Percentiles rank a stretch among this genome's conserved stretches.
Evolutionary conservation across 2,329 filamentous ascomycete species (phyloP).

Genomic region (Aureobasidium sp.): DNA sequence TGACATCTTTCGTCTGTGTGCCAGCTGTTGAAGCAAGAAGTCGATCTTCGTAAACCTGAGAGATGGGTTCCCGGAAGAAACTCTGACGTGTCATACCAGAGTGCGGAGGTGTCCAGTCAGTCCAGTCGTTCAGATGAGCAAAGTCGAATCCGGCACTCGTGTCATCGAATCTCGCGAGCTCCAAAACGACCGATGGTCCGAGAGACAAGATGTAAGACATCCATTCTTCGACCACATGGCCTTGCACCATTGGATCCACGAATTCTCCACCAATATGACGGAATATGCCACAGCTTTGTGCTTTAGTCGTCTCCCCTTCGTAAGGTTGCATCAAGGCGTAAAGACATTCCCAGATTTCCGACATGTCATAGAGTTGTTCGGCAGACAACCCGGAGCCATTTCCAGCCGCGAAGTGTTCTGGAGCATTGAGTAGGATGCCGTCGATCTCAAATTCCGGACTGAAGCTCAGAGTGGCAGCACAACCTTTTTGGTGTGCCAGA

Average conservation of each 20-base stretch:
- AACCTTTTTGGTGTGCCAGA: conserved; percentile 40
- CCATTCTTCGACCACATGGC: conserved; percentile 52
- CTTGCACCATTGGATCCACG: conserved; percentile 44
- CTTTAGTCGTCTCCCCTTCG: conserved; percentile 45
- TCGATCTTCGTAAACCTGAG: conserved; percentile 49
- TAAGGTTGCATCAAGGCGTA: conserved; percentile 47
- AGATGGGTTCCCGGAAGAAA: conserved; percentile 53
- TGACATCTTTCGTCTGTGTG: conserved; percentile 6
- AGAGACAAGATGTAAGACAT: conserved; percentile 50
- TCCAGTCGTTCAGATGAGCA: conserved; percentile 47
- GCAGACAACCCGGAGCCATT: conserved; percentile 47
- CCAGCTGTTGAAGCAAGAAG: conserved; percentile 23
- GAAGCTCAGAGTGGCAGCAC: conserved; percentile 38
- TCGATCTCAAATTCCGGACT: conserved; percentile 41
- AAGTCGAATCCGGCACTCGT: conserved; percentile 40
- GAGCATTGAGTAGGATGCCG: conserved; percentile 46
- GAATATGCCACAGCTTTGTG: conserved; percentile 48
- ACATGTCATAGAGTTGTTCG: conserved; percentile 54
- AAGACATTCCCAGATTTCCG: conserved; percentile 55
- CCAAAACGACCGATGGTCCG: conserved; percentile 47
- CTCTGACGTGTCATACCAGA: conserved; percentile 40
- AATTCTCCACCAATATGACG: conserved; percentile 38
- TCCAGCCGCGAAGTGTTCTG: conserved; percentile 49
- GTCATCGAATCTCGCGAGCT: conserved; percentile 37
- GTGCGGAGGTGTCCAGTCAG: conserved; percentile 44